Evolutionary conservation across 2,329 filamentous ascomycete genomes (phyloP), one percentile per base, ranked within the genome.

Genomic region (Seiridium unicorne): DNA sequence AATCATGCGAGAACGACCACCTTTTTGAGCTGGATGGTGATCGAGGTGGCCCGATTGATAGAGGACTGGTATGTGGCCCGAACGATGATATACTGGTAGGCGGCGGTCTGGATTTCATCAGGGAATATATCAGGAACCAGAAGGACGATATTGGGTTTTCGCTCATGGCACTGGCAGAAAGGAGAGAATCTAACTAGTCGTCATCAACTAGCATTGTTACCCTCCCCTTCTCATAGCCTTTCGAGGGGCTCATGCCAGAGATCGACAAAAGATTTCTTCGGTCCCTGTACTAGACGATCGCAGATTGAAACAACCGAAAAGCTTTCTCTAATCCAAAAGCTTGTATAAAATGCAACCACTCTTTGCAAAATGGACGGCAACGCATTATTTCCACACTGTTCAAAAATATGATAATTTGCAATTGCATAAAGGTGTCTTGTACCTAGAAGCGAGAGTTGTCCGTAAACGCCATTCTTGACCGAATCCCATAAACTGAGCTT

Each of bases 11-110:
- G 67, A 81, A 84, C 55, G 76, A 79, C 40, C 73, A 70, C 26
- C 62, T 91, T 51, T 91, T 87, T 81, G 87, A 91, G 72, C 74
- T 92, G 70, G 89, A 92, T 72, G 89, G 89, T 8, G 74, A 87
- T 63, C 76, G 87, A 55, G 89, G 87, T 66, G 88, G 89, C 0
- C 88, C 88, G 1, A 72, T 91, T 51, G 80, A 87, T 62, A 77
- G 86, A 59, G 75, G 71, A 26, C 18, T 26, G 18, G 18, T 26
- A 26, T 26, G 18, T 26, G 18, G 18, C 18, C 18, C 18, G 18
- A 26, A 26, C 18, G 18, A 26, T 26, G 18, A 26, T 26, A 26
- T 26, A 26, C 18, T 26, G 18, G 18, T 26, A 26, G 18, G 18
- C 18, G 18, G 18, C 18, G 18, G 18, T 26, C 18, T 26, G 2